phyloP scores from a whole-genome alignment of 2,329 filamentous ascomycete species.

The Aspergillus arachidicola region DNA sequence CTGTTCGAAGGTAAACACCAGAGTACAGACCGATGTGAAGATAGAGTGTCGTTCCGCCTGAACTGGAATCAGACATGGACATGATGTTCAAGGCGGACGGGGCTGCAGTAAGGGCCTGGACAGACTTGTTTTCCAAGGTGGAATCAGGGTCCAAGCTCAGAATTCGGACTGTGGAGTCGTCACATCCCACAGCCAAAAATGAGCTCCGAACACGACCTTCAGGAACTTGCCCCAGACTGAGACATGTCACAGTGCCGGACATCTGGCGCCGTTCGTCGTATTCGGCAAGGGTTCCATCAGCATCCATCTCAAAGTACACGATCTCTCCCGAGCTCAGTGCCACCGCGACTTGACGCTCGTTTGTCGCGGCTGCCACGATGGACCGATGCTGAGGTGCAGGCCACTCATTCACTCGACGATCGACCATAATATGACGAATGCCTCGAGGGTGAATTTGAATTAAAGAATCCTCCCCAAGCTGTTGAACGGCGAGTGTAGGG shows the following conservation, averaged over 20 bases:
- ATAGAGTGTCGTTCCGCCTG: conserved; percentile 84
- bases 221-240: conserved; percentile 92
- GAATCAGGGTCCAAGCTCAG: conserved; percentile 87
- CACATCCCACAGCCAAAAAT: conserved; percentile 93
- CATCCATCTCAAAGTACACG: conserved; percentile 96
- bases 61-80: conserved; percentile 91
- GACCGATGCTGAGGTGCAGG: conserved; percentile 88
- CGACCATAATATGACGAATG: conserved; percentile 82
- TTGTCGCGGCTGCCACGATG: conserved; percentile 92
- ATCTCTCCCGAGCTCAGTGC: conserved; percentile 95
- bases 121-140: conserved; percentile 88
- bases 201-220: conserved; percentile 86
- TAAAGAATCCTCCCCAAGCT: conserved; percentile 88
- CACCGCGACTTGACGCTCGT: conserved; percentile 88
- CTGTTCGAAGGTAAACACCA: conserved; percentile 92
- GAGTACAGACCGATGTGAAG: conserved; percentile 95
- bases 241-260: conserved; percentile 89
- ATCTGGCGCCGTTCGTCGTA: conserved; percentile 95
- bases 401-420: conserved; percentile 86
- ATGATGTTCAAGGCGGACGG: conserved; percentile 90
- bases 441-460: conserved; percentile 97
- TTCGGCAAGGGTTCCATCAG: conserved; percentile 85
- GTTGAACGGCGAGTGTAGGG: conserved; percentile 87
- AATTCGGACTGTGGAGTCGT: conserved; percentile 93
- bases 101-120: conserved; percentile 88